A percentile compares a stretch with the other conserved stretches of the same genome.
Evolutionary conservation across 2,329 filamentous ascomycete species (phyloP).

Genomic region (Botrytis medusae): DNA sequence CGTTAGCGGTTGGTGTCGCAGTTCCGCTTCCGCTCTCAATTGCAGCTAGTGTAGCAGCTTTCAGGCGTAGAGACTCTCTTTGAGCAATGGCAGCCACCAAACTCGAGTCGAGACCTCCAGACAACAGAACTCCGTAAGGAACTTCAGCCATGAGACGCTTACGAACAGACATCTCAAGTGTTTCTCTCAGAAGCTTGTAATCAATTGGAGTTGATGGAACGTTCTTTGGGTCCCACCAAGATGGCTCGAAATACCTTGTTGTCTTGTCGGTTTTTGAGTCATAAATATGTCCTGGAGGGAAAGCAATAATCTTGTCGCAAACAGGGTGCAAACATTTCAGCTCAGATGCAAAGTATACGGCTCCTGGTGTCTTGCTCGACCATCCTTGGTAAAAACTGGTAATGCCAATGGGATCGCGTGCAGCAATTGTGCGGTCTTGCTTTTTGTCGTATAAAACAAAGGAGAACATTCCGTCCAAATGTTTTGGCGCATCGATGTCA

Average conservation of each 20-base stretch:
- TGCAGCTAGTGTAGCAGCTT: slow-evolving; percentile 58
- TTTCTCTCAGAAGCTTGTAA: slow-evolving; percentile 76
- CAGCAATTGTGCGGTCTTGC: slow-evolving; percentile 87
- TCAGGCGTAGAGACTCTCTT: slow-evolving; percentile 80
- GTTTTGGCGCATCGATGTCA: slow-evolving; percentile 86
- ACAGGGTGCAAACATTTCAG: slow-evolving; percentile 90
- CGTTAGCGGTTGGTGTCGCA: slow-evolving; percentile 52
- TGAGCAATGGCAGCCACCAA: slow-evolving; percentile 94
- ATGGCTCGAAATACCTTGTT: slow-evolving; percentile 86
- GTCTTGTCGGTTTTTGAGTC: slow-evolving; percentile 87
- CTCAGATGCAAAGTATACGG: slow-evolving; percentile 96
- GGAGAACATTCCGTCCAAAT: slow-evolving; percentile 99
- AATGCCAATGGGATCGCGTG: slow-evolving; percentile 93
- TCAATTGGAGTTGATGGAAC: slow-evolving; percentile 80
- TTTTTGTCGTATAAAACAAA: slow-evolving; percentile 97
- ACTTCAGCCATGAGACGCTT: slow-evolving; percentile 99
- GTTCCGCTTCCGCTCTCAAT: slow-evolving; percentile 41
- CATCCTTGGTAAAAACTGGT: slow-evolving; percentile 97
- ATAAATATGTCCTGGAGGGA: slow-evolving; percentile 94
- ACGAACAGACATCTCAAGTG: slow-evolving; percentile 85
- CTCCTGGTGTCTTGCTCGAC: slow-evolving; percentile 75
- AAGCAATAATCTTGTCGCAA: slow-evolving; percentile 91
- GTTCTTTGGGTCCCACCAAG: slow-evolving; percentile 83
- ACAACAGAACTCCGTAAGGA: slow-evolving; percentile 92
- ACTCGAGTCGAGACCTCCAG: slow-evolving; percentile 93